These are phyloP conservation scores for Fistulinella cinereoalba DNA, from an alignment of 1,284 basidiomycete species.

Conservation along the genomic window DNA sequence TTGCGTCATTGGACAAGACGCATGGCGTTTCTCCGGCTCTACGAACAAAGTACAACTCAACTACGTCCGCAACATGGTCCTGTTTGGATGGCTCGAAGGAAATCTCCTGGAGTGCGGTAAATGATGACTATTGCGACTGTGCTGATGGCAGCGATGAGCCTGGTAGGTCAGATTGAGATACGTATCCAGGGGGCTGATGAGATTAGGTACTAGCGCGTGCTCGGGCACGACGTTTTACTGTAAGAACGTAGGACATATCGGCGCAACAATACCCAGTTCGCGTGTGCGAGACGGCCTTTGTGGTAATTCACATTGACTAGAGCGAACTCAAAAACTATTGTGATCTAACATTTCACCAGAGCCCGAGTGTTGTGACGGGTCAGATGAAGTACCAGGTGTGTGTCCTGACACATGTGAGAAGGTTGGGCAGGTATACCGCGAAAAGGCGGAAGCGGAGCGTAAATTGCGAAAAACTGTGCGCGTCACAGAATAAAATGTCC, in stretches of 20 bases:
- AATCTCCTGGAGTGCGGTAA: conserved; percentile 76
- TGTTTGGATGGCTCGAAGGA: conserved; percentile 72
- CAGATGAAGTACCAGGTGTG: conserved; percentile 80
- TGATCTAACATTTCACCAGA: conserved; percentile 49
- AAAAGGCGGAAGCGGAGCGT: conserved; percentile 63
- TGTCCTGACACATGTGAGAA: conserved; percentile 82
- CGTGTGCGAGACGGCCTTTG: conserved; percentile 95
- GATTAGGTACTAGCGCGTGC: conserved; percentile 83
- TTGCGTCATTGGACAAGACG: conserved; percentile 44
- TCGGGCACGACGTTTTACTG: conserved; percentile 82
- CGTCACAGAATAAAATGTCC: conserved; percentile 2
- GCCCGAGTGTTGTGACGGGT: conserved; percentile 95
- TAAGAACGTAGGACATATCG: conserved; percentile 85
- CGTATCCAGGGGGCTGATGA: conserved; percentile 6
- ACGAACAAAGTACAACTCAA: conserved; percentile 46
- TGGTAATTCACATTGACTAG: conserved; percentile 56
- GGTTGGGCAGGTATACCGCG: conserved; percentile 69
- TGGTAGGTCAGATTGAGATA: conserved; percentile 52
- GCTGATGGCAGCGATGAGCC: conserved; percentile 92
- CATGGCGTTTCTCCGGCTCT: conserved; percentile 50
- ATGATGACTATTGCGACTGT: conserved; percentile 96
- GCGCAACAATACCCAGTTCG: conserved; percentile 73
- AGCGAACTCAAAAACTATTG: not conserved
- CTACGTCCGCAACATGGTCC: conserved; percentile 53
- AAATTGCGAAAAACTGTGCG: conserved; percentile 80